Conservation (phyloP, 371 early-diverging fungal species). For the Apophysomyces variabilis region DNA sequence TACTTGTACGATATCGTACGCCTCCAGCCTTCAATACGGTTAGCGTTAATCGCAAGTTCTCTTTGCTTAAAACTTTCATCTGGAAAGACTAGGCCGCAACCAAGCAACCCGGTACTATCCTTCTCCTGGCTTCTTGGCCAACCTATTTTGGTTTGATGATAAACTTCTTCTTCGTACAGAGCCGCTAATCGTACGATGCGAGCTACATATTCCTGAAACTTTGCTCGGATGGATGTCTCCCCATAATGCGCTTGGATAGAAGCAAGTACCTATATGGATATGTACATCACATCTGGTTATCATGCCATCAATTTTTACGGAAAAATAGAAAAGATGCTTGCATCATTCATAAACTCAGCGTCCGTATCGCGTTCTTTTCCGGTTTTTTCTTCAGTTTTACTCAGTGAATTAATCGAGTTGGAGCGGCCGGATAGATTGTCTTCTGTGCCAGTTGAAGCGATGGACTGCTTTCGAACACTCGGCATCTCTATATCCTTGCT, state of each 20-base stretch:
- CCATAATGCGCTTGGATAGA: constrained; percentile 86
- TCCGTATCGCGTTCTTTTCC: constrained; percentile 44
- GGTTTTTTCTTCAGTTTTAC: constrained; percentile 23
- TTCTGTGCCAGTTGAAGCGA: constrained; percentile 14
- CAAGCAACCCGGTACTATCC: constrained; percentile 52
- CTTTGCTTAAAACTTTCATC: constrained; percentile 66
- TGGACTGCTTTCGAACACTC: constrained; percentile 23
- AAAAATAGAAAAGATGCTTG: constrained; percentile 22
- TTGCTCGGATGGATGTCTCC: constrained; percentile 86
- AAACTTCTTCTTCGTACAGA: constrained; percentile 75
- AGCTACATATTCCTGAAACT: constrained; percentile 85
- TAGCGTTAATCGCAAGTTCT: constrained; percentile 71
- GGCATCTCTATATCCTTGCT: constrained; percentile 70
- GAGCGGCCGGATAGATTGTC: not conserved
- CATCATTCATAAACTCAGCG: constrained; percentile 71
- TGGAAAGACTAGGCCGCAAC: constrained; percentile 72
- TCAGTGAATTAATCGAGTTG: constrained; percentile 13
- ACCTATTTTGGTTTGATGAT: constrained; percentile 67
- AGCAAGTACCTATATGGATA: constrained; percentile 55
- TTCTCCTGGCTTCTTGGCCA: constrained; percentile 41
- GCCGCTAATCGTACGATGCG: constrained; percentile 84
- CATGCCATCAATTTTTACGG: not conserved
- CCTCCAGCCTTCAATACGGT: constrained; percentile 89
- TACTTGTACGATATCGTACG: constrained; percentile 73
- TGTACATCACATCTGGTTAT: not conserved